Percentiles rank a stretch among this genome's conserved stretches.
These are phyloP conservation scores for Dioscorea dumetorum DNA, from an alignment of 106 monocot species.

Conservation along the genomic window DNA sequence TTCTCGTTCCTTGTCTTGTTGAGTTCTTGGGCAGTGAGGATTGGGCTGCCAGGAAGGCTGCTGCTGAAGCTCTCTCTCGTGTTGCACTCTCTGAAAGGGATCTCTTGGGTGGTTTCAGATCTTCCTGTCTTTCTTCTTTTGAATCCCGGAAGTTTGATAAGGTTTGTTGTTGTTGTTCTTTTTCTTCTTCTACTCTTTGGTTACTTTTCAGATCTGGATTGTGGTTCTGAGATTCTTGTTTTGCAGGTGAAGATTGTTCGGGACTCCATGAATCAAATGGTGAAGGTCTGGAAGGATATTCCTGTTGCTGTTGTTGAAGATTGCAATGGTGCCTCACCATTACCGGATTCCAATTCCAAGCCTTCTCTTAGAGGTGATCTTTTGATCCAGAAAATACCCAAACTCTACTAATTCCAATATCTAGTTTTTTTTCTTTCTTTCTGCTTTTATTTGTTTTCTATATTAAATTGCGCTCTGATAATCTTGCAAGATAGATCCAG, in stretches of 20 bases:
- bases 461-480: too few species aligned
- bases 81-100: conserved; percentile 46
- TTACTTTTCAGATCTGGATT: neutral
- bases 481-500: too few species aligned
- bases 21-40: conserved; percentile 68
- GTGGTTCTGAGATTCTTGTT: neutral
- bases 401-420: too few species aligned
- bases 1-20: conserved; percentile 48
- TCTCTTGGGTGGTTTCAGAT: conserved; percentile 45
- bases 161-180: too few species aligned
- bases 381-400: neutral
- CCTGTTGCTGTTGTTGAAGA: conserved; percentile 28
- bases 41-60: conserved; percentile 84
- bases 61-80: conserved; percentile 56
- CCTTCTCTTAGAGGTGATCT: conserved; percentile 34
- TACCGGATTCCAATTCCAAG: conserved; percentile 6
- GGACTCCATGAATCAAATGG: conserved; percentile 84
- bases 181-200: neutral
- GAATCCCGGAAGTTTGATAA: conserved; percentile 82
- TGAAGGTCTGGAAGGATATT: conserved; percentile 81
- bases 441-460: neutral
- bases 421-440: neutral
- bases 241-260: conserved; percentile 88
- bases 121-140: conserved; percentile 51
- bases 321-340: neutral